Evolutionary conservation across 1,139 yeast species (phyloP), one percentile per base, ranked within the genome.

Genomic region (Candida neerlandica): DNA sequence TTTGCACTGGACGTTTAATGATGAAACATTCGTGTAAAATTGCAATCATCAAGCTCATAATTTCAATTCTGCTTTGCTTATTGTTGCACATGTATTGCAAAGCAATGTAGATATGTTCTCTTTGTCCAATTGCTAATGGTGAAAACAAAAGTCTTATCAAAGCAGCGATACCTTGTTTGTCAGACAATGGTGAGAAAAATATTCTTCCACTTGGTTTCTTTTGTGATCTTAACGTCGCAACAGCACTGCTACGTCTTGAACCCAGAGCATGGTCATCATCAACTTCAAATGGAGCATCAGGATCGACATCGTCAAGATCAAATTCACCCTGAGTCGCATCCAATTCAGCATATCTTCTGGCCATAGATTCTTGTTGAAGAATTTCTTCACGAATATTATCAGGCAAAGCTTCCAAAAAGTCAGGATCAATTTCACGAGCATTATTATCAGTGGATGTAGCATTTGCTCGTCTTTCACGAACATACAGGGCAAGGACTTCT

Each of bases 401-500:
- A 0, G 97, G 97, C 16, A 91, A 75, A 0, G 96, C 95, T 40
- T 86, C 84, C 57, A 91, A 73, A 64, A 91, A 91, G 44, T 86
- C 94, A 1, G 91, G 89, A 60, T 87, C 96, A 49, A 89, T 80
- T 58, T 87, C 96, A 42, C 91, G 75, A 4, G 77, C 67, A 21
- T 68, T 72, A 0, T 75, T 62, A 6, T 77, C 78, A 1, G 70
- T 62, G 37, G 68, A 71, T 14, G 71, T 65, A 3, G 85, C 84
- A 71, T 71, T 86, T 57, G 77, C 82, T 47, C 85, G 61, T 53
- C 80, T 63, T 55, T 90, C 96, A 42, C 94, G 75, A 4, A 91
- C 75, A 63, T 91, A 96, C 58, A 91, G 96, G 0, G 95, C 84
- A 60, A 90, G 84, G 0, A 91, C 98, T 61, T 92, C 97, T 56